Conservation (phyloP, 768 basidiomycete genomes). For the Kwoniella bestiolae region DNA sequence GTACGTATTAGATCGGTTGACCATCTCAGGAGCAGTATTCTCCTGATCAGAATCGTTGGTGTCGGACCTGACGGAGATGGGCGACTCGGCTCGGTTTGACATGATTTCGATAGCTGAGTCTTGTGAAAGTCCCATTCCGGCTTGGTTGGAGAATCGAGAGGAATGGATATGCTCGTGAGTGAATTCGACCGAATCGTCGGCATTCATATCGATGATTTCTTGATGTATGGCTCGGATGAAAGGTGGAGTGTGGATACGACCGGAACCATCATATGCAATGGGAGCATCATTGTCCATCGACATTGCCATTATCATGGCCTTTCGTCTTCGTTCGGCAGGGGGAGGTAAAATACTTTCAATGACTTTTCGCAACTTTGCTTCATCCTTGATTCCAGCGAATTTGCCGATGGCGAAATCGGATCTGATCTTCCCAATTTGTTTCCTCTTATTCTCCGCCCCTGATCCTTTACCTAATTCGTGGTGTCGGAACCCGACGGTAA, state of each 20-base stretch:
- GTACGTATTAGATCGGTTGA: slow-evolving; percentile 17
- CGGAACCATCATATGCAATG: background rate
- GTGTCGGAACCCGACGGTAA: slow-evolving; percentile 21
- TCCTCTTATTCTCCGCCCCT: slow-evolving; percentile 8
- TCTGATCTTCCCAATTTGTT: background rate
- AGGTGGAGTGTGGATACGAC: background rate
- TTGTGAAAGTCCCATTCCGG: background rate
- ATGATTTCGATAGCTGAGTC: background rate
- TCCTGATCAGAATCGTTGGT: background rate
- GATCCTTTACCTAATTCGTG: slow-evolving; percentile 11
- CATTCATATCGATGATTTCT: background rate
- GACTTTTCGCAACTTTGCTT: background rate
- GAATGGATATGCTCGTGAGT: background rate
- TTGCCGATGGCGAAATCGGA: slow-evolving; percentile 1
- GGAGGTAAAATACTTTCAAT: background rate
- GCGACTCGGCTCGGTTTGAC: background rate
- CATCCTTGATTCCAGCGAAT: slow-evolving; percentile 1
- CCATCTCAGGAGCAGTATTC: background rate
- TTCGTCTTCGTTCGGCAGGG: background rate
- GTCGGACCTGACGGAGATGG: slow-evolving; percentile 2
- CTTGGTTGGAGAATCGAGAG: background rate
- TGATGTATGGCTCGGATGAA: background rate
- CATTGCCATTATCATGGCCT: background rate
- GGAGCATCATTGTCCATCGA: no score
- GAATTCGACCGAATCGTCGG: background rate